Evolutionary conservation across 192 early-diverging fungal species (phyloP).

Genomic region (Backusella luteola): DNA sequence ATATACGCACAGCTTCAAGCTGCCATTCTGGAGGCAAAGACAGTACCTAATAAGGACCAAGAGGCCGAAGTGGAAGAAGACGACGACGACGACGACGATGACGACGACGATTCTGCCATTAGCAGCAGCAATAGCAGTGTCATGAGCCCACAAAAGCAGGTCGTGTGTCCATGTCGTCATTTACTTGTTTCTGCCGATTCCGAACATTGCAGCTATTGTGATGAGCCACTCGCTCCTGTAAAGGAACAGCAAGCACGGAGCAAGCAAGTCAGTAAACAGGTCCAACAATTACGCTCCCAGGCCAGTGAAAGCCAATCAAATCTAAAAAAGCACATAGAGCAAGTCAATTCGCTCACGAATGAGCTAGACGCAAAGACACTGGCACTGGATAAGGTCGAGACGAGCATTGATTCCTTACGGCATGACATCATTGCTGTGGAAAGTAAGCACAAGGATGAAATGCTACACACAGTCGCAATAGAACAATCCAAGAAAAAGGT

Average conservation of each 20-base stretch:
- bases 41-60: background rate
- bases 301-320: background rate
- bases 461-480: constrained; percentile 76
- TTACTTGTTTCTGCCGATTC: constrained; percentile 6
- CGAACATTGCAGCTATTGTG: constrained; percentile 11
- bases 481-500: constrained; percentile 82
- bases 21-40: background rate
- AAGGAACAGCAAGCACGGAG: background rate
- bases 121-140: constrained; percentile 5
- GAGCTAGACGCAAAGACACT: background rate
- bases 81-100: background rate
- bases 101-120: background rate
- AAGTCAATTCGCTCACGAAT: background rate
- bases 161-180: constrained; percentile 9
- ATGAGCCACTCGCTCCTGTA: background rate
- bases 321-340: background rate
- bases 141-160: background rate
- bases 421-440: constrained; percentile 61
- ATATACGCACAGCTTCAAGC: constrained; percentile 4
- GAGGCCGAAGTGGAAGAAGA: background rate
- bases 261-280: background rate
- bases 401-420: constrained; percentile 34
- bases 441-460: constrained; percentile 72
- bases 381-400: background rate
- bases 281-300: background rate